These are phyloP conservation scores for Ascodesmis nigricans DNA, from an alignment of 495 filamentous ascomycete species.

Conservation along the genomic window DNA sequence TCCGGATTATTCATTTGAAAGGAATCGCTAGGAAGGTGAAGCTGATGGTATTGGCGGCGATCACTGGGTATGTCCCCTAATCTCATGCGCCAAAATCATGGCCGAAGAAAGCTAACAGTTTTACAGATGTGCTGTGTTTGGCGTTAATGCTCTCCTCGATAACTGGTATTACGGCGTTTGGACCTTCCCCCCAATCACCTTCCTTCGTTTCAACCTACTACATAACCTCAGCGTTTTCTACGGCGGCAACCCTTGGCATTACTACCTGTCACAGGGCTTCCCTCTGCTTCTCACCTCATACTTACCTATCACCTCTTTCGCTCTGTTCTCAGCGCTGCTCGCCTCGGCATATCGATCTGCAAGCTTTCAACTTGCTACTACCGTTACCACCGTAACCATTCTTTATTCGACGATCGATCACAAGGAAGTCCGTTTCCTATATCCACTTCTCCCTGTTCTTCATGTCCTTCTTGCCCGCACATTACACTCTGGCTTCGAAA, in stretches of 20 bases:
- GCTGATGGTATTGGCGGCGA: too few species aligned
- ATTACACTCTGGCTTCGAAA: slow-evolving; percentile 9
- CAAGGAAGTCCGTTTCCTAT: slow-evolving; percentile 96
- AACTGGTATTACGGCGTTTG: slow-evolving; percentile 64
- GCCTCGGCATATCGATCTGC: slow-evolving; percentile 3
- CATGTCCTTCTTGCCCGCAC: slow-evolving; percentile 51
- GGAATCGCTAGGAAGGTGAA: too few species aligned
- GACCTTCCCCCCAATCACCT: slow-evolving; percentile 77
- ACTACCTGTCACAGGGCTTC: slow-evolving; percentile 76
- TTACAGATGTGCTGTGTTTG: slow-evolving; percentile 13
- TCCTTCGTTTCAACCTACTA: slow-evolving; percentile 78
- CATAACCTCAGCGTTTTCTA: slow-evolving; percentile 79
- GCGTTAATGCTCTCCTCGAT: slow-evolving; percentile 35
- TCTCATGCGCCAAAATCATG: too few species aligned
- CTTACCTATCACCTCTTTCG: slow-evolving; percentile 49
- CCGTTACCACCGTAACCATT: slow-evolving; percentile 35
- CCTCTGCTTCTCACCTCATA: slow-evolving; percentile 71
- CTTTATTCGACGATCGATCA: slow-evolving; percentile 64
- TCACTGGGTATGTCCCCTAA: too few species aligned
- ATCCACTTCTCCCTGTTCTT: slow-evolving; percentile 68
- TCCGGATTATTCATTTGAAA: too few species aligned
- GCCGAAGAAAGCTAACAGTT: too few species aligned
- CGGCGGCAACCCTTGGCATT: slow-evolving; percentile 76
- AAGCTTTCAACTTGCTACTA: slow-evolving; percentile 35
- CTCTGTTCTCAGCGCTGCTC: slow-evolving; percentile 32